Evolutionary conservation across 129 eudicot species (phyloP).

Genomic region (Chrysanthemum lavandulifolium): DNA sequence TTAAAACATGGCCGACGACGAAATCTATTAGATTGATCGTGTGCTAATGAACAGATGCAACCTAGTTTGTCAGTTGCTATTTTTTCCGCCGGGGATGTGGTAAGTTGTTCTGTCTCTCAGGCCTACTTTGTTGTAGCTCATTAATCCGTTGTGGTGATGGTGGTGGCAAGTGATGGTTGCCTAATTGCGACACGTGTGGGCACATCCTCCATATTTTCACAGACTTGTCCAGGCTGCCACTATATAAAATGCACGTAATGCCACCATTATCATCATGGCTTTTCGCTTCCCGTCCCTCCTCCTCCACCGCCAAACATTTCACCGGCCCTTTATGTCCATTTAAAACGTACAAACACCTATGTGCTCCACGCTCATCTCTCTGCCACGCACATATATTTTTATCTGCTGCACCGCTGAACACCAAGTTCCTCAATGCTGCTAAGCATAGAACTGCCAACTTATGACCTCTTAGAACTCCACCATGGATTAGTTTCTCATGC

Average conservation of each 20-base stretch:
- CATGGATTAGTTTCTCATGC: constrained; percentile 36
- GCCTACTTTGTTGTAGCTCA: constrained; percentile 14
- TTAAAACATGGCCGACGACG: neutral
- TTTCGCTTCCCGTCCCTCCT: constrained; percentile 22
- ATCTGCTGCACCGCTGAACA: constrained; percentile 81
- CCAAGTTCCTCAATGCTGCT: constrained; percentile 42
- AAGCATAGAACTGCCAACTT: constrained; percentile 69
- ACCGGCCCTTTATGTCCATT: constrained; percentile 80
- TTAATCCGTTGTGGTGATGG: constrained; percentile 33
- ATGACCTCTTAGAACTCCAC: constrained; percentile 62
- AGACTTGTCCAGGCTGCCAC: constrained; percentile 78
- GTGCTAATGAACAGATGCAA: neutral
- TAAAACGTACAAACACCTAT: constrained; percentile 52
- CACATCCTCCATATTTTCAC: constrained; percentile 74
- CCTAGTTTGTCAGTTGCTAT: neutral
- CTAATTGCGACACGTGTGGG: constrained; percentile 7
- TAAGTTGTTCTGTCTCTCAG: neutral
- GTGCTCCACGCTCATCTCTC: constrained; percentile 37
- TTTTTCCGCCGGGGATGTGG: constrained; percentile 10
- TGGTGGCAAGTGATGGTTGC: constrained; percentile 21
- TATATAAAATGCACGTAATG: constrained; percentile 40
- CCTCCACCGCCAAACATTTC: constrained; percentile 75
- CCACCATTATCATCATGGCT: constrained; percentile 4
- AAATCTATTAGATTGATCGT: too few relatives aligned
- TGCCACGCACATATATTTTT: constrained; percentile 69